Evolutionary conservation across 352 stramenopile species (phyloP).

Genomic region (Phytophthora ramorum): DNA sequence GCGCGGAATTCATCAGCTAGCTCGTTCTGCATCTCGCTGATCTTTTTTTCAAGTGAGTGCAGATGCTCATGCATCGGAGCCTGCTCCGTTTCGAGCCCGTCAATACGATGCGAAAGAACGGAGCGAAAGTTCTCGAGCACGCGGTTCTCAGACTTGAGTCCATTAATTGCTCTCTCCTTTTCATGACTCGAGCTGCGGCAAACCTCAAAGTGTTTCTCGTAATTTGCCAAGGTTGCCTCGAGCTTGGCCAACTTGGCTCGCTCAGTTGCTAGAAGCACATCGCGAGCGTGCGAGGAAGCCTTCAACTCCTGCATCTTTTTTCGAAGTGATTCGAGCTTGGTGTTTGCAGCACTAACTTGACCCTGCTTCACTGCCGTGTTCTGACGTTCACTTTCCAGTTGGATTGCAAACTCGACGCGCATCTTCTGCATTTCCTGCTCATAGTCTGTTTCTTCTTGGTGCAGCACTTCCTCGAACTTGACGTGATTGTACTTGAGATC

Average conservation of each 20-base stretch:
- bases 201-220: conserved; percentile 80
- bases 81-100: conserved; percentile 77
- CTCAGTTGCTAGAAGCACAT: conserved; percentile 79
- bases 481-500: conserved; percentile 88
- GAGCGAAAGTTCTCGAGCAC: conserved; percentile 87
- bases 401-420: conserved; percentile 61
- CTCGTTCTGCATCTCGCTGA: conserved; percentile 82
- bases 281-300: conserved; percentile 63
- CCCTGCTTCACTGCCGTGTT: conserved; percentile 85
- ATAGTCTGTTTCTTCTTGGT: conserved; percentile 84
- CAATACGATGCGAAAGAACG: conserved; percentile 78
- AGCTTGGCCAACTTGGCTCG: conserved; percentile 70
- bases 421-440: conserved; percentile 75
- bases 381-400: conserved; percentile 75
- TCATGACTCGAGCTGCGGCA: conserved; percentile 70
- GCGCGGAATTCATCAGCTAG: conserved; percentile 73
- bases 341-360: conserved; percentile 79
- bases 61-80: conserved; percentile 76
- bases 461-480: conserved; percentile 86
- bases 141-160: conserved; percentile 75
- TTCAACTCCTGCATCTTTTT: conserved; percentile 90
- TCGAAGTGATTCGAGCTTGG: conserved; percentile 81
- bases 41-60: conserved; percentile 59
- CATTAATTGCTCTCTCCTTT: conserved; percentile 73
- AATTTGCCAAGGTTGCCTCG: conserved; percentile 68